Percentiles rank a stretch among this genome's conserved stretches.
Conservation (phyloP, 305 asterid species). For the Fraxinus platypoda region DNA sequence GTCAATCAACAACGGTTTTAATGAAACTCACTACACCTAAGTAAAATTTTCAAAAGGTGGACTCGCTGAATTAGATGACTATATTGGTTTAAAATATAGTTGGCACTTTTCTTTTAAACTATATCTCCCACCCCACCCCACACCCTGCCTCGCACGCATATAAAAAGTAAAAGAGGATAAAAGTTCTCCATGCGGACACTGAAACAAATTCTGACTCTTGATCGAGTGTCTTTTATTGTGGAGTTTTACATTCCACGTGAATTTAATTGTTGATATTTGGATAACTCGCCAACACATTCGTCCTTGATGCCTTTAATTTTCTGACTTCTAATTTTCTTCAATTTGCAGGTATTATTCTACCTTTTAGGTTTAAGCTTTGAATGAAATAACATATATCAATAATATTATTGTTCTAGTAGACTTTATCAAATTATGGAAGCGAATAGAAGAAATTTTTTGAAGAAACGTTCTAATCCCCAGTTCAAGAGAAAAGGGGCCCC, state of each 20-base stretch:
- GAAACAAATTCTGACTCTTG: conserved; percentile 1
- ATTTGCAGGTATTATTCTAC: conserved; percentile 24
- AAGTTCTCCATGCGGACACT: neutral
- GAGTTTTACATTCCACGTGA: neutral
- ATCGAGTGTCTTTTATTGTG: neutral
- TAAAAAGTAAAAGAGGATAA: neutral
- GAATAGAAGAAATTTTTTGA: conserved; percentile 43
- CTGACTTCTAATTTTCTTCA: conserved; percentile 4
- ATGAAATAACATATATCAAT: conserved; percentile 20
- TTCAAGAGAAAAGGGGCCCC: conserved; percentile 56
- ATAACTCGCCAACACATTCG: conserved; percentile 13
- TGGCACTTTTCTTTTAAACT: neutral
- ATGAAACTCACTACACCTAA: neutral
- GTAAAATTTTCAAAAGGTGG: neutral
- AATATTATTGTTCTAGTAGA: conserved; percentile 1
- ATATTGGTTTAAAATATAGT: conserved; percentile 5
- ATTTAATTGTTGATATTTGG: neutral
- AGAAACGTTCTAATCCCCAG: conserved; percentile 48
- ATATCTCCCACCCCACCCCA: neutral
- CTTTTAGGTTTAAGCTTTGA: conserved; percentile 16
- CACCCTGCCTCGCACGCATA: neutral
- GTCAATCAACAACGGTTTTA: neutral
- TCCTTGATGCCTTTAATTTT: conserved; percentile 16
- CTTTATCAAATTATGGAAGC: conserved; percentile 51
- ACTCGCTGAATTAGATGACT: neutral